Evolutionary conservation across 179 eudicot genomes (phyloP).

Genomic region (Amaranthus tricolor): DNA sequence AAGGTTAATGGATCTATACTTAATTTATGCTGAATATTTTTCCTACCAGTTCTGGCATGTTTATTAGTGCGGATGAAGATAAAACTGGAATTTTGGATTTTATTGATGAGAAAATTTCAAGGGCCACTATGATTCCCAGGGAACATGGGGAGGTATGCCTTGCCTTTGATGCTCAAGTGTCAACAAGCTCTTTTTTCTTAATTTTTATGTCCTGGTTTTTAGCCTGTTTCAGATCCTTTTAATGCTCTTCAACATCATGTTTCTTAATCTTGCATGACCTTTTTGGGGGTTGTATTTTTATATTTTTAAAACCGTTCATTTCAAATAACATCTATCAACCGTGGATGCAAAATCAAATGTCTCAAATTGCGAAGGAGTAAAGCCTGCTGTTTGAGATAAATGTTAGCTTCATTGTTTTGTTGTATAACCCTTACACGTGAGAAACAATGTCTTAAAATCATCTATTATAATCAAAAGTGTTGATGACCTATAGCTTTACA

Average conservation of each 20-base stretch:
- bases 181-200: not conserved
- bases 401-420: not conserved
- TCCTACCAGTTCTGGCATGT: conserved; percentile 79
- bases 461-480: not conserved
- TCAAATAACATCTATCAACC: not conserved
- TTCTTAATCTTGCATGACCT: not conserved
- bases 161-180: conserved; percentile 5
- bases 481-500: not conserved
- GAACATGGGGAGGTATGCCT: conserved; percentile 79
- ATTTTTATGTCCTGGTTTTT: not conserved
- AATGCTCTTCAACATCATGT: not conserved
- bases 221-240: not conserved
- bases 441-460: not conserved
- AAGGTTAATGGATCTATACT: not conserved
- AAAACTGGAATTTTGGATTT: conserved; percentile 76
- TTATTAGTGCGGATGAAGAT: conserved; percentile 85
- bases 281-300: not conserved
- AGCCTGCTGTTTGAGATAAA: not conserved
- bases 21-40: conserved; percentile 17
- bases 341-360: not conserved
- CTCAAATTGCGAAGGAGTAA: not conserved
- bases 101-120: conserved; percentile 84
- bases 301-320: not conserved
- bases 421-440: not conserved
- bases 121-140: conserved; percentile 89